Evolutionary conservation across 805 yeast species (phyloP).

Genomic region (Zygotorulaspora sp.): DNA sequence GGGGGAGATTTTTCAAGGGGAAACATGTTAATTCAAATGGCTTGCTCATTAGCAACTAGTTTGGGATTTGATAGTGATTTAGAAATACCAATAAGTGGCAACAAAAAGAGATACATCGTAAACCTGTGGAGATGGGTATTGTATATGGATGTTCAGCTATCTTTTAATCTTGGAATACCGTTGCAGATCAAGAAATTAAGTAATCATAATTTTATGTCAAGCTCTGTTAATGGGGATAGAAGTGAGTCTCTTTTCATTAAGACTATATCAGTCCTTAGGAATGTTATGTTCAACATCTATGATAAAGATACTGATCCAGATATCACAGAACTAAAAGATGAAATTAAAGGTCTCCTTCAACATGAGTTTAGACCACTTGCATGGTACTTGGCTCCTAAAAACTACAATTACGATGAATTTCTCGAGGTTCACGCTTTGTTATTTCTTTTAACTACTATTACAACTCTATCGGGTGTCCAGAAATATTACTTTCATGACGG

Average conservation of each 20-base stretch:
- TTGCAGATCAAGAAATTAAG: neutral
- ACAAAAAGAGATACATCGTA: neutral
- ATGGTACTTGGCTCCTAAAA: conserved; percentile 2
- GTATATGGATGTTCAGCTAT: conserved; percentile 3
- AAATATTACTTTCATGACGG: conserved; percentile 2
- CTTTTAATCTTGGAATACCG: conserved; percentile 4
- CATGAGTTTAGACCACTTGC: conserved; percentile 3
- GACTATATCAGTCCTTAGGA: neutral
- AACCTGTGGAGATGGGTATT: conserved; percentile 4
- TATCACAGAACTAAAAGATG: neutral
- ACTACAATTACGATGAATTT: conserved; percentile 1
- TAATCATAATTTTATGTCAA: neutral
- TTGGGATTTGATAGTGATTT: conserved; percentile 2
- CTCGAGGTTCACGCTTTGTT: conserved; percentile 3
- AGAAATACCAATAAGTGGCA: neutral
- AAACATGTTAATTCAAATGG: conserved; percentile 3
- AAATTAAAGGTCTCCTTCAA: neutral
- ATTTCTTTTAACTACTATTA: conserved; percentile 2
- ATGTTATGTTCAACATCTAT: neutral
- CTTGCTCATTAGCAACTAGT: conserved; percentile 2
- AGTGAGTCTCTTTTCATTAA: neutral
- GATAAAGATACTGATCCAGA: neutral
- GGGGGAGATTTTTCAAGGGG: conserved; percentile 5
- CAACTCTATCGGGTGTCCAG: conserved; percentile 2
- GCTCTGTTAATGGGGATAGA: neutral